Conservation (phyloP, 106 monocot genomes). For the Triglochin maritima region DNA sequence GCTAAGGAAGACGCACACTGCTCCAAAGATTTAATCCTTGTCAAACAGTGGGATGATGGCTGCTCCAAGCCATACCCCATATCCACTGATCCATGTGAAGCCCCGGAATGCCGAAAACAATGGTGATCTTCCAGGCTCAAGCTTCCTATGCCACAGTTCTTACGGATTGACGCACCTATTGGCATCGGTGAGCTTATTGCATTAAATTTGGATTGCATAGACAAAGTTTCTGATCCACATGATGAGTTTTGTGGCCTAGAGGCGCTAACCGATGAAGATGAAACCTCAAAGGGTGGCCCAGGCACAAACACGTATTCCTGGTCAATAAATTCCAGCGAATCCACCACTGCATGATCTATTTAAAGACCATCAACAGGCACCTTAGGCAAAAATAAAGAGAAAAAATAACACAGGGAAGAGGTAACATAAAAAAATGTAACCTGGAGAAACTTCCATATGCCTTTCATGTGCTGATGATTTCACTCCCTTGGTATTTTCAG, state of each 20-base stretch:
- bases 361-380: slow-evolving; percentile 3
- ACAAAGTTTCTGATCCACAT: slow-evolving; percentile 41
- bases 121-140: slow-evolving; percentile 36
- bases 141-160: slow-evolving; percentile 20
- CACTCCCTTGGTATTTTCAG: slow-evolving; percentile 27
- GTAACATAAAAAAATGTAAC: slow-evolving; percentile 16
- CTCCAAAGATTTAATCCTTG: slow-evolving; percentile 74
- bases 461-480: slow-evolving; percentile 9
- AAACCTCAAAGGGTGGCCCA: slow-evolving; percentile 52
- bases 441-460: slow-evolving; percentile 15
- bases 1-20: slow-evolving; percentile 55
- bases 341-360: slow-evolving; percentile 38
- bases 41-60: slow-evolving; percentile 49
- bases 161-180: slow-evolving; percentile 31
- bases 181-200: slow-evolving; percentile 68
- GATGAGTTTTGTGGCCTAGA: slow-evolving; percentile 31
- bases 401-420: neutral
- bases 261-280: slow-evolving; percentile 46
- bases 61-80: slow-evolving; percentile 58
- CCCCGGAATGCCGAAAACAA: slow-evolving; percentile 39
- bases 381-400: slow-evolving; percentile 9
- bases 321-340: slow-evolving; percentile 80
- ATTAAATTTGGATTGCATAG: slow-evolving; percentile 19
- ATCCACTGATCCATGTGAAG: slow-evolving; percentile 75
- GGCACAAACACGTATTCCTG: slow-evolving; percentile 82